Evolutionary conservation across 768 basidiomycete species (phyloP).

Genomic region (Lyophyllum atratum): DNA sequence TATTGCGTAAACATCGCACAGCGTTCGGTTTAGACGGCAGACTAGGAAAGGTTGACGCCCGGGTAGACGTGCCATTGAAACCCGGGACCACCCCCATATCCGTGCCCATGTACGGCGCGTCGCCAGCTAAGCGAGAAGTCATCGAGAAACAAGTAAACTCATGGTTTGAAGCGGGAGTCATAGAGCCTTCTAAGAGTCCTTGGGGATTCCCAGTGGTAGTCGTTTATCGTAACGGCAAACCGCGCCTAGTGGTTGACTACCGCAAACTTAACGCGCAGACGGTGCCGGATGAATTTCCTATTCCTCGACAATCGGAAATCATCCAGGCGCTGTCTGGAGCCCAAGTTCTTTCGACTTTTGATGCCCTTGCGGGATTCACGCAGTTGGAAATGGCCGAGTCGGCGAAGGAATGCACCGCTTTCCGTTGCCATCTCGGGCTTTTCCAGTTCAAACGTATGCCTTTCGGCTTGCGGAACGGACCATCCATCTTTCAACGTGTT

Average conservation of each 20-base stretch:
- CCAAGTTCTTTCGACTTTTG: constrained; percentile 33
- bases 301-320: constrained; percentile 26
- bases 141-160: constrained; percentile 30
- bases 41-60: constrained; percentile 13
- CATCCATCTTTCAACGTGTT: constrained; percentile 39
- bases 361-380: constrained; percentile 40
- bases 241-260: constrained; percentile 36
- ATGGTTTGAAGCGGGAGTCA: constrained; percentile 36
- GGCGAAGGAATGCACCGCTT: constrained; percentile 35
- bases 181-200: constrained; percentile 41
- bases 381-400: constrained; percentile 33
- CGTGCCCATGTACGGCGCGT: constrained; percentile 22
- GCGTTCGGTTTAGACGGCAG: constrained; percentile 1
- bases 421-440: constrained; percentile 39
- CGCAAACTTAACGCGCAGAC: constrained; percentile 21
- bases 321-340: constrained; percentile 30
- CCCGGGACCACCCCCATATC: constrained; percentile 28
- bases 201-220: constrained; percentile 35
- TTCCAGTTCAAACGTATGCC: constrained; percentile 44
- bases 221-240: constrained; percentile 37
- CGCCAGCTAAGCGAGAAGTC: constrained; percentile 28
- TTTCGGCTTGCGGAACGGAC: constrained; percentile 38
- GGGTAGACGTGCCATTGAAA: constrained; percentile 26
- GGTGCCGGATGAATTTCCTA: constrained; percentile 25
- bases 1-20: constrained; percentile 2